Evolutionary conservation across 129 eudicot genomes (phyloP).

Genomic region (Artemisia annua): DNA sequence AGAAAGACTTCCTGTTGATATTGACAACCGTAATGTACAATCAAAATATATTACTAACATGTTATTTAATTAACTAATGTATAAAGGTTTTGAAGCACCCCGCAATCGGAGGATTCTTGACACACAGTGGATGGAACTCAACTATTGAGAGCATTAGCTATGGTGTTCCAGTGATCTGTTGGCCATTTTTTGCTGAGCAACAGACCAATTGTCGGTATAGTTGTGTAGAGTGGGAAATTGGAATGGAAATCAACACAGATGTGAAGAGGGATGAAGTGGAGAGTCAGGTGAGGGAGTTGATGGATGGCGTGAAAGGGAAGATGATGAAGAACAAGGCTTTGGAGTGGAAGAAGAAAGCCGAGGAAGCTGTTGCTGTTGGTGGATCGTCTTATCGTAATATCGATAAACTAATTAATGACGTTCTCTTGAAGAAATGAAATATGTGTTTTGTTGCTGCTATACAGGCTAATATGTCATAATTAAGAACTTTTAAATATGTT

Average conservation of each 20-base stretch:
- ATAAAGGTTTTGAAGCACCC: constrained; percentile 41
- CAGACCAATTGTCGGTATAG: constrained; percentile 47
- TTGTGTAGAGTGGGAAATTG: constrained; percentile 46
- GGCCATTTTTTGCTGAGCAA: constrained; percentile 67
- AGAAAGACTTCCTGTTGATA: too few species aligned
- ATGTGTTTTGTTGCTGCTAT: neutral
- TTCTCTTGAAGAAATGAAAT: neutral
- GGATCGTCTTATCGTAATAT: constrained; percentile 48
- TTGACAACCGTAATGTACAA: neutral
- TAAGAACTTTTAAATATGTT: neutral
- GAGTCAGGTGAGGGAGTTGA: constrained; percentile 33
- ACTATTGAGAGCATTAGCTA: constrained; percentile 39
- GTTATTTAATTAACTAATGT: neutral
- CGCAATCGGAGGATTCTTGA: constrained; percentile 45
- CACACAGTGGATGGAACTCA: constrained; percentile 60
- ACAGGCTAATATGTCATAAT: neutral
- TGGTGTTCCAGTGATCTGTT: constrained; percentile 55
- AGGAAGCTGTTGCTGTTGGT: constrained; percentile 39
- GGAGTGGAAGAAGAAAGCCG: constrained; percentile 57
- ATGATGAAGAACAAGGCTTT: constrained; percentile 37
- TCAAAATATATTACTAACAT: neutral
- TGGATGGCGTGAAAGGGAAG: constrained; percentile 65
- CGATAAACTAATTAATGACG: constrained; percentile 31
- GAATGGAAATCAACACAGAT: constrained; percentile 49
- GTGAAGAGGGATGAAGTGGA: constrained; percentile 5